Base-by-base conservation (phyloP, 2,329 filamentous ascomycete genomes). In the Aspergillus phoenicis region DNA sequence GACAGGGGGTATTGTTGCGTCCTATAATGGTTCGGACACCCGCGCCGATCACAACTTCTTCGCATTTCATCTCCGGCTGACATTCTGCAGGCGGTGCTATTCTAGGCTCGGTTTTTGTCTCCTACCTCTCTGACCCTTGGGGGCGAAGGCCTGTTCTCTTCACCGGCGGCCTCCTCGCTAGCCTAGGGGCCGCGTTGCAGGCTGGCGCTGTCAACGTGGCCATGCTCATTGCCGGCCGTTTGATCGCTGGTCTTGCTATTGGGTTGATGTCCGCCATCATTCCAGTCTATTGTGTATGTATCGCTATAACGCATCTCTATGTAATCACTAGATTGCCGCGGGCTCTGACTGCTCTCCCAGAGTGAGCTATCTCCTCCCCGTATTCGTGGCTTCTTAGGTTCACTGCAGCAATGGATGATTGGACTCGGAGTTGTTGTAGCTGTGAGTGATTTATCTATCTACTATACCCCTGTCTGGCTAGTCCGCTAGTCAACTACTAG, bases 231-330 rank as follows among this genome's bases (percentile, higher is more conserved):
- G 69, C 77, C n/a, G 82, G 82, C 6, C 78, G 82, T 58, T 79
- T 81, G 63, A 78, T 83, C 62, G 81, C 80, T 10, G 82, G 82
- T 4, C 58, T 82, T 11, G 81, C 81, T 1, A 75, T 84, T n/a
- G 82, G 82, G 3, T 71, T 81, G 53, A 75, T 83, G 66, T 81
- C 80, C 1, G 75, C 78, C 33, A 80, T 77, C 0, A 76, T 82
- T 22, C 81, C 81, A 2, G 77, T 82, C 51, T 83, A 83, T 64
- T 79, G 78, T 57, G 73, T 76, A 68, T 58, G 72, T 66, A 26
- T 33, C 15, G 39, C 15, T 47, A 24, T 24, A 33, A 15, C n/a
- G 22, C 17, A n/a, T 13, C 10, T 17, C 3, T 22, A 24, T 20
- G 13, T 15, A 7, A 6, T 2, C 11, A 1, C 8, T 17, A 20